A percentile compares a stretch with the other conserved stretches of the same genome.
Conservation (phyloP, 352 stramenopile species). For the Aphanomyces stellatus region DNA sequence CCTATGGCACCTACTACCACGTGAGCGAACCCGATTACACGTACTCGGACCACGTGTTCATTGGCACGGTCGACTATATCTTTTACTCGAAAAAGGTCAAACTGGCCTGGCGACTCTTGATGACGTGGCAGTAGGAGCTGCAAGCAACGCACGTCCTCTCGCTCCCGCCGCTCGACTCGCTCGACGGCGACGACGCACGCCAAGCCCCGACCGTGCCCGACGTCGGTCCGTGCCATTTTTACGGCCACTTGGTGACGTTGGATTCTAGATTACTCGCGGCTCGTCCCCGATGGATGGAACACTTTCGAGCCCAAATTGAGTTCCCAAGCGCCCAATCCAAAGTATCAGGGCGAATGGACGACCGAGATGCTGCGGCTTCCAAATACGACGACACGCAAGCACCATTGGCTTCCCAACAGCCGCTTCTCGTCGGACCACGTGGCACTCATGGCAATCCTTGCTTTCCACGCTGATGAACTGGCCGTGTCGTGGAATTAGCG, state of each 20-base stretch:
- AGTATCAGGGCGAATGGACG: slow-evolving; percentile 48
- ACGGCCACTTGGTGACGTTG: background rate
- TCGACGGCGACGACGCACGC: slow-evolving; percentile 38
- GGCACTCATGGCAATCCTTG: slow-evolving; percentile 57
- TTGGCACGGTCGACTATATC: slow-evolving; percentile 78
- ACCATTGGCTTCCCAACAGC: slow-evolving; percentile 49
- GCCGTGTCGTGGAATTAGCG: slow-evolving; percentile 47
- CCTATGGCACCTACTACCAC: slow-evolving; percentile 48
- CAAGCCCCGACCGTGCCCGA: slow-evolving; percentile 23
- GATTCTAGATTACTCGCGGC: slow-evolving; percentile 30
- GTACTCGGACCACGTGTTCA: slow-evolving; percentile 44
- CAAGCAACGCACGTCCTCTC: slow-evolving; percentile 45
- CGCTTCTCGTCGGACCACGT: slow-evolving; percentile 72
- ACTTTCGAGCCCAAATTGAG: background rate
- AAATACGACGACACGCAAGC: slow-evolving; percentile 4
- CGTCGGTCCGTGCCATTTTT: background rate
- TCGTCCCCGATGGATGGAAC: slow-evolving; percentile 32
- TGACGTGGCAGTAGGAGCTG: slow-evolving; percentile 21
- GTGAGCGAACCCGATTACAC: slow-evolving; percentile 63
- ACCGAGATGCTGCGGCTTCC: background rate
- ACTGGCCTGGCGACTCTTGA: background rate
- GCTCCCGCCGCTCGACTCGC: slow-evolving; percentile 37
- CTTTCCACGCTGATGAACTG: slow-evolving; percentile 34
- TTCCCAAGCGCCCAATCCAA: slow-evolving; percentile 1
- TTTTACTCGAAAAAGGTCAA: slow-evolving; percentile 50